These are phyloP conservation scores for Calendula officinalis DNA, from an alignment of 129 eudicot genomes.

Conservation along the genomic window DNA sequence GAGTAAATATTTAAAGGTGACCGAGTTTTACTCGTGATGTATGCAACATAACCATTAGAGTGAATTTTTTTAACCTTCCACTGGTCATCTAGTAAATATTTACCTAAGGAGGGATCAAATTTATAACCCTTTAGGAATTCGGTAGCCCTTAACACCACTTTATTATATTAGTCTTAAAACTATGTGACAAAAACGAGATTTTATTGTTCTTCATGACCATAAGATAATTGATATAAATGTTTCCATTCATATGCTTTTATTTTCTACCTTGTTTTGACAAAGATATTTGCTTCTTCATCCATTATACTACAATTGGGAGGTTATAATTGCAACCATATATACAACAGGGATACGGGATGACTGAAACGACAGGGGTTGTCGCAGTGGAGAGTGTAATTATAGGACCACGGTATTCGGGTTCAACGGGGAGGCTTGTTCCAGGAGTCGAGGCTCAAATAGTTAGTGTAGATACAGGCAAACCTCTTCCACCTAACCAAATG, in stretches of 20 bases:
- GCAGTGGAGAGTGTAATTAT: constrained; percentile 53
- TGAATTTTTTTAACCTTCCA: too few relatives aligned
- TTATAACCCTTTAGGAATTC: too few relatives aligned
- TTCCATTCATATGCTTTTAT: too few relatives aligned
- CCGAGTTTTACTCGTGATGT: too few relatives aligned
- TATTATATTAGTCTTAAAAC: background rate
- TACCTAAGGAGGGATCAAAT: too few relatives aligned
- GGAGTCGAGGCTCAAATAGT: constrained; percentile 81
- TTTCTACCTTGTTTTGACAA: too few relatives aligned
- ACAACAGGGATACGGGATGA: constrained; percentile 90
- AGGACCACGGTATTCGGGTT: constrained; percentile 71
- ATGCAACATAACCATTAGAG: too few relatives aligned
- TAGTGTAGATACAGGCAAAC: constrained; percentile 58
- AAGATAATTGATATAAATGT: too few relatives aligned
- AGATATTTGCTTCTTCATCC: background rate
- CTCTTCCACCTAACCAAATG: constrained; percentile 69
- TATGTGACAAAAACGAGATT: background rate
- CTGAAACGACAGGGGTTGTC: constrained; percentile 79
- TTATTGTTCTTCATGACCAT: background rate
- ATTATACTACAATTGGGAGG: background rate
- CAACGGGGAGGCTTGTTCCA: constrained; percentile 65
- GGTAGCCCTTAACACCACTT: too few relatives aligned
- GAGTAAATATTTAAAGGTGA: too few relatives aligned
- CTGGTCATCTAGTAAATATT: too few relatives aligned
- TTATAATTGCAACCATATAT: constrained; percentile 11